phyloP scores from a whole-genome alignment of 2,329 filamentous ascomycete genomes.

The Trichoderma sp. region DNA sequence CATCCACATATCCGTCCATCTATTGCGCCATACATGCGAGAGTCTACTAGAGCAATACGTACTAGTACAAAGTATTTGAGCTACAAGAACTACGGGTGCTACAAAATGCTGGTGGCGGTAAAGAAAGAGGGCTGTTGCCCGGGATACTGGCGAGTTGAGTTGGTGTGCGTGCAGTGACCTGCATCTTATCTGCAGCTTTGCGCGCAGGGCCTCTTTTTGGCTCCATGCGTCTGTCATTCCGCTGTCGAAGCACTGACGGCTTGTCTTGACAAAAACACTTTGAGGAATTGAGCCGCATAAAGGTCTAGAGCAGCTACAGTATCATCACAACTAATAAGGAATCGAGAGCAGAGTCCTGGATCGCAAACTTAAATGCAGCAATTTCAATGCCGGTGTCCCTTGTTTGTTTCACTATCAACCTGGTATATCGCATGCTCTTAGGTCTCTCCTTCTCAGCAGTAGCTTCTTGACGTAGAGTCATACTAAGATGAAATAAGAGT shows the following conservation, averaged over 20 bases:
- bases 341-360: neutral
- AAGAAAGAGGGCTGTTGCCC: neutral
- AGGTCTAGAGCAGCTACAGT: neutral
- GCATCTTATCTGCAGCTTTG: conserved; percentile 9
- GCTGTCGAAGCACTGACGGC: neutral
- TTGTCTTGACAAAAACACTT: too few species aligned
- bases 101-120: neutral
- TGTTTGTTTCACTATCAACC: conserved; percentile 46
- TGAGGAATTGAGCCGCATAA: neutral
- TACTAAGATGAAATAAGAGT: conserved; percentile 31
- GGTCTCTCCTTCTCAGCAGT: conserved; percentile 29
- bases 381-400: conserved; percentile 18
- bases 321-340: neutral
- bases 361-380: conserved; percentile 4
- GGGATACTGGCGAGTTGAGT: neutral
- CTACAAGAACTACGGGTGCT: neutral
- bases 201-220: conserved; percentile 8
- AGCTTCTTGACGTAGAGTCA: conserved; percentile 30
- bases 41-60: neutral
- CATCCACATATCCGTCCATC: neutral
- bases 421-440: conserved; percentile 37
- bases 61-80: neutral
- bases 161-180: neutral
- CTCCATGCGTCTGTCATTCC: neutral
- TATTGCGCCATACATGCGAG: neutral